Percentiles rank a stretch among this genome's conserved stretches.
These are phyloP conservation scores for Podospora pseudocomata DNA, from an alignment of 495 filamentous ascomycete genomes.

Conservation along the genomic window DNA sequence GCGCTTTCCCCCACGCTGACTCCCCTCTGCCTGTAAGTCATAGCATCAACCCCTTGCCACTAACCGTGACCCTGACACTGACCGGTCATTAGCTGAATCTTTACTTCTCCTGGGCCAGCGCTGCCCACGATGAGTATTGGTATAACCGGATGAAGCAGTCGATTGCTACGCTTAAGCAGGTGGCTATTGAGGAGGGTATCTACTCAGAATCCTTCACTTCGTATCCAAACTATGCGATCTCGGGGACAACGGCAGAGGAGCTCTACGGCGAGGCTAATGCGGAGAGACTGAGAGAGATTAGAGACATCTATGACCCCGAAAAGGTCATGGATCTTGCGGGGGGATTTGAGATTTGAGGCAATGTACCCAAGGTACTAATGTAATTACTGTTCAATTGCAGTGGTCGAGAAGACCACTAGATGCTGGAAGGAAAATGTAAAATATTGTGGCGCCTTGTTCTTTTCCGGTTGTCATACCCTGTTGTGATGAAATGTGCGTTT, in stretches of 20 bases:
- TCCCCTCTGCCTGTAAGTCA: slow-evolving; percentile 27
- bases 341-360: slow-evolving; percentile 22
- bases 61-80: not conserved
- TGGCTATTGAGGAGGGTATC: slow-evolving; percentile 25
- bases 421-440: too few relatives aligned
- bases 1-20: slow-evolving; percentile 24
- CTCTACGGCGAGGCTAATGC: slow-evolving; percentile 25
- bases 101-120: slow-evolving; percentile 24
- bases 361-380: not conserved
- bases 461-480: too few relatives aligned
- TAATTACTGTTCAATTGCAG: too few relatives aligned
- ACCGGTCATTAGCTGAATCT: slow-evolving; percentile 20
- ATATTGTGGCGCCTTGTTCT: too few relatives aligned
- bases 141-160: slow-evolving; percentile 17
- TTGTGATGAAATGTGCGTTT: too few relatives aligned
- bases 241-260: slow-evolving; percentile 10
- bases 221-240: slow-evolving; percentile 30
- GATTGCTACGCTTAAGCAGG: slow-evolving; percentile 15
- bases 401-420: too few relatives aligned
- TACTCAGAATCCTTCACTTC: slow-evolving; percentile 15
- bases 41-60: not conserved
- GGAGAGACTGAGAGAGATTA: slow-evolving; percentile 19
- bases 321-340: slow-evolving; percentile 29
- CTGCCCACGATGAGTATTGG: slow-evolving; percentile 26
- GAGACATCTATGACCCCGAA: slow-evolving; percentile 17